Conservation (phyloP, 2,329 filamentous ascomycete genomes). For the Hypomyces perniciosus region DNA sequence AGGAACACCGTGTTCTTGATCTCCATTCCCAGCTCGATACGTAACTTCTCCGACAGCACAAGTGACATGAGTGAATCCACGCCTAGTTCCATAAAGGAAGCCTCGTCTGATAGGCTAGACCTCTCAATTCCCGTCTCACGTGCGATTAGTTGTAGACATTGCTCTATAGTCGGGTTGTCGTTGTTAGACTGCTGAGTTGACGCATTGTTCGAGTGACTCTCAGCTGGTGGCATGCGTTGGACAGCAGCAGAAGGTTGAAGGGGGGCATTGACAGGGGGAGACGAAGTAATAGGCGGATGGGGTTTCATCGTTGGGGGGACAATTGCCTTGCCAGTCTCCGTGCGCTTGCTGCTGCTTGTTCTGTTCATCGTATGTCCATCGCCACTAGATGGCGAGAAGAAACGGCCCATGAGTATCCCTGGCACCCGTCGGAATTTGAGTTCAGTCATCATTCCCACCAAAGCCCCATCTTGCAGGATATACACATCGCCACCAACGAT, state of each 20-base stretch:
- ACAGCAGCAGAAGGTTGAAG: not conserved
- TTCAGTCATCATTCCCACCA: constrained; percentile 45
- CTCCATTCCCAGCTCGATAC: constrained; percentile 10
- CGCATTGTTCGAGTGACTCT: too few species aligned
- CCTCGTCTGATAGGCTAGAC: constrained; percentile 50
- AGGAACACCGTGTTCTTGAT: constrained; percentile 13
- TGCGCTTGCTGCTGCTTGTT: not conserved
- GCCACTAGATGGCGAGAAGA: constrained; percentile 43
- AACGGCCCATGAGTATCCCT: constrained; percentile 58
- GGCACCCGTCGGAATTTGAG: constrained; percentile 63
- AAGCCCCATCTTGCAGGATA: constrained; percentile 45
- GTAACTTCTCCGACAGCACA: constrained; percentile 8
- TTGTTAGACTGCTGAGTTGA: not conserved
- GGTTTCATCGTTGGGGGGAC: not conserved
- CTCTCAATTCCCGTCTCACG: constrained; percentile 48
- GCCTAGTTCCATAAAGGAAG: constrained; percentile 50
- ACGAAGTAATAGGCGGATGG: not conserved
- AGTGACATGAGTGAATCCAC: constrained; percentile 56
- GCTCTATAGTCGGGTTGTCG: not conserved
- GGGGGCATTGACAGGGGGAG: not conserved
- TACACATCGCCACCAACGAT: constrained; percentile 47
- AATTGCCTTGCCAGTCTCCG: not conserved
- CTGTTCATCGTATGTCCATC: not conserved
- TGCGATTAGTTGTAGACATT: constrained; percentile 35
- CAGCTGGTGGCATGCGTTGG: not conserved